phyloP scores from a whole-genome alignment of 768 basidiomycete genomes.

The Trametes cingulata region DNA sequence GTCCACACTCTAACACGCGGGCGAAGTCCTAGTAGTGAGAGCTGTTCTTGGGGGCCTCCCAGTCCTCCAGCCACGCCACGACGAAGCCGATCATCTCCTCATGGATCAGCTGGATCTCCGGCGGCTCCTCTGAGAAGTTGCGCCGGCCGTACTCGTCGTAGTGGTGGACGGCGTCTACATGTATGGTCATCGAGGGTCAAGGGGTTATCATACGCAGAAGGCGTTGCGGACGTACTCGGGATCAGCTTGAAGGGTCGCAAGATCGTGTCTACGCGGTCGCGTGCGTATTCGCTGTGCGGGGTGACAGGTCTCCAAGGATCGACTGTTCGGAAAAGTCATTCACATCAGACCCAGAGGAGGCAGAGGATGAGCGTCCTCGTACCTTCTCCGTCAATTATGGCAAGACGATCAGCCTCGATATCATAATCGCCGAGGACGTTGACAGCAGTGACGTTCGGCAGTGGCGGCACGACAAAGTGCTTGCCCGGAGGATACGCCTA shows the following conservation, averaged over 20 bases:
- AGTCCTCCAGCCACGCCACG: slow-evolving; percentile 64
- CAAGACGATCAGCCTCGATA: slow-evolving; percentile 77
- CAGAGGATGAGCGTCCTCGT: not conserved
- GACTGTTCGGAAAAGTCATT: slow-evolving; percentile 41
- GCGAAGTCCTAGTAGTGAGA: too few relatives aligned
- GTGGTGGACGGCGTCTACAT: slow-evolving; percentile 70
- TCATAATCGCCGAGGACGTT: slow-evolving; percentile 85
- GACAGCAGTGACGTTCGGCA: slow-evolving; percentile 82
- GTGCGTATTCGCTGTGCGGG: slow-evolving; percentile 76
- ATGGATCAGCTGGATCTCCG: slow-evolving; percentile 79
- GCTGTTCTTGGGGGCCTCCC: slow-evolving; percentile 12
- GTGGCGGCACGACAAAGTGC: slow-evolving; percentile 64
- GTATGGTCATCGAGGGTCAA: too few relatives aligned
- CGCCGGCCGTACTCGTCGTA: slow-evolving; percentile 75
- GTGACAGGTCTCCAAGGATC: slow-evolving; percentile 92
- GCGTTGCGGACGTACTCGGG: slow-evolving; percentile 52
- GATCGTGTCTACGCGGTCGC: slow-evolving; percentile 67
- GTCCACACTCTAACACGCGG: too few relatives aligned
- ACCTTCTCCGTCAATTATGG: slow-evolving; percentile 89
- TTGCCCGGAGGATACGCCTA: slow-evolving; percentile 80
- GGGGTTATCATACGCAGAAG: not conserved
- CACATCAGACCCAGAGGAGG: not conserved
- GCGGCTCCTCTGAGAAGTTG: slow-evolving; percentile 64
- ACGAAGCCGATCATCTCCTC: slow-evolving; percentile 80
- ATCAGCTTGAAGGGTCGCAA: slow-evolving; percentile 85